phyloP scores from a whole-genome alignment of 1,139 yeast species.

The Nematodospora anomalae region DNA sequence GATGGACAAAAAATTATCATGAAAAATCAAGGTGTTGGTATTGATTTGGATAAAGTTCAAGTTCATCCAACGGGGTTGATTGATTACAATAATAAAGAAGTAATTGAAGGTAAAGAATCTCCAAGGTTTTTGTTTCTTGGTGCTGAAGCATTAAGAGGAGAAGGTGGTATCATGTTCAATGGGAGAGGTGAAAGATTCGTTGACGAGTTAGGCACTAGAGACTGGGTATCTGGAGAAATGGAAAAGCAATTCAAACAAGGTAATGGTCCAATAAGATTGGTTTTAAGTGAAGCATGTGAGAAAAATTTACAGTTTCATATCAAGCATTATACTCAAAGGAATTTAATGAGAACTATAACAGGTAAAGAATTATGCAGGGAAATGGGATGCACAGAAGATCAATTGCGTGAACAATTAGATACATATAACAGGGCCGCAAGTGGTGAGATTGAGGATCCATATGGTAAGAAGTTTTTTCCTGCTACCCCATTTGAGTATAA shows the following conservation, averaged over 20 bases:
- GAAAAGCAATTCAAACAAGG: slow-evolving; percentile 44
- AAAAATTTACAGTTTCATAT: slow-evolving; percentile 53
- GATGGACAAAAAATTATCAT: slow-evolving; percentile 69
- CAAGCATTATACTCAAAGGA: slow-evolving; percentile 66
- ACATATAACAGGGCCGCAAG: slow-evolving; percentile 49
- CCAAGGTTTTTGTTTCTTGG: slow-evolving; percentile 66
- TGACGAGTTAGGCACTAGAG: slow-evolving; percentile 71
- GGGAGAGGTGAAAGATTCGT: slow-evolving; percentile 66
- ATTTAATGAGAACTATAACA: slow-evolving; percentile 55
- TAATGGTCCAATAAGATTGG: slow-evolving; percentile 52
- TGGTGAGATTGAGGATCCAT: slow-evolving; percentile 44
- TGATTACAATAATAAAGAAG: slow-evolving; percentile 58
- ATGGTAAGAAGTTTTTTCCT: slow-evolving; percentile 53
- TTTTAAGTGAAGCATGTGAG: slow-evolving; percentile 47
- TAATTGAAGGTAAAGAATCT: slow-evolving; percentile 35
- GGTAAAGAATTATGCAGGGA: slow-evolving; percentile 52
- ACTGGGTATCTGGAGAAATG: slow-evolving; percentile 64
- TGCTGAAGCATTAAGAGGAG: slow-evolving; percentile 77
- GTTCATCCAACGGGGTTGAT: slow-evolving; percentile 83
- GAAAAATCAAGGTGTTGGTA: slow-evolving; percentile 58
- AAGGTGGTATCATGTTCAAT: slow-evolving; percentile 71
- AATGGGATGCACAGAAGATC: slow-evolving; percentile 29
- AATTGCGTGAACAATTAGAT: slow-evolving; percentile 37
- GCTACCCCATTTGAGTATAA: slow-evolving; percentile 45
- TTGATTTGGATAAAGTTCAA: slow-evolving; percentile 77